These are phyloP conservation scores for Kingdonia uniflora DNA, from an alignment of 164 flowering plant genomes.

Conservation along the genomic window DNA sequence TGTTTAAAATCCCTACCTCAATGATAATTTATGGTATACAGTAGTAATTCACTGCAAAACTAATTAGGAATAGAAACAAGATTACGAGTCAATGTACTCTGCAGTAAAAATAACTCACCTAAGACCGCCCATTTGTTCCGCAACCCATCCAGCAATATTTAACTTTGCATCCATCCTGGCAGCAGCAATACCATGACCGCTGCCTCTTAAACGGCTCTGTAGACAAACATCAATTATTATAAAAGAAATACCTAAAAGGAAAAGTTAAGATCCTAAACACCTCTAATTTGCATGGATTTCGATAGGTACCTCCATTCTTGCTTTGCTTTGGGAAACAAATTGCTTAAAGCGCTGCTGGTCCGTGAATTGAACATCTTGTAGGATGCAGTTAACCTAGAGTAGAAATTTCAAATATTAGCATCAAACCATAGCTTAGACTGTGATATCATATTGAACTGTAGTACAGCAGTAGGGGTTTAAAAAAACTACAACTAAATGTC, in stretches of 20 bases:
- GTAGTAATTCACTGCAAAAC: too few species aligned
- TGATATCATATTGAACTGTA: too few species aligned
- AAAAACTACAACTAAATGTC: too few species aligned
- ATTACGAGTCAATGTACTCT: too few species aligned
- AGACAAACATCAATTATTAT: slow-evolving; percentile 7
- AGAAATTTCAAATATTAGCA: too few species aligned
- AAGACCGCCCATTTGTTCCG: slow-evolving; percentile 98
- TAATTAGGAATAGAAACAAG: too few species aligned
- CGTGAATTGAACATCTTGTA: slow-evolving; percentile 93
- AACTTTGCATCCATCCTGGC: slow-evolving; percentile 97
- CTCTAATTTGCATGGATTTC: slow-evolving; percentile 1
- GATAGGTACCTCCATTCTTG: slow-evolving; percentile 89
- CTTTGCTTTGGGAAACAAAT: slow-evolving; percentile 96
- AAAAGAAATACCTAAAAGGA: neutral
- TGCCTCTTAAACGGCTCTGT: slow-evolving; percentile 88
- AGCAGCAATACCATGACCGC: slow-evolving; percentile 98
- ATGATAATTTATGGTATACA: too few species aligned
- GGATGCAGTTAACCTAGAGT: slow-evolving; percentile 57
- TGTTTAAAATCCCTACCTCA: too few species aligned
- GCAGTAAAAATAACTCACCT: slow-evolving; percentile 36
- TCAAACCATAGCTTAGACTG: too few species aligned
- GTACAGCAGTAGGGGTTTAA: too few species aligned
- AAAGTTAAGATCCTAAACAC: neutral
- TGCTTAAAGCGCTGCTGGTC: slow-evolving; percentile 96
- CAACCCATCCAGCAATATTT: slow-evolving; percentile 88